Evolutionary conservation across 768 basidiomycete genomes (phyloP), one percentile per base, ranked within the genome.

Genomic region (Postia placenta): DNA sequence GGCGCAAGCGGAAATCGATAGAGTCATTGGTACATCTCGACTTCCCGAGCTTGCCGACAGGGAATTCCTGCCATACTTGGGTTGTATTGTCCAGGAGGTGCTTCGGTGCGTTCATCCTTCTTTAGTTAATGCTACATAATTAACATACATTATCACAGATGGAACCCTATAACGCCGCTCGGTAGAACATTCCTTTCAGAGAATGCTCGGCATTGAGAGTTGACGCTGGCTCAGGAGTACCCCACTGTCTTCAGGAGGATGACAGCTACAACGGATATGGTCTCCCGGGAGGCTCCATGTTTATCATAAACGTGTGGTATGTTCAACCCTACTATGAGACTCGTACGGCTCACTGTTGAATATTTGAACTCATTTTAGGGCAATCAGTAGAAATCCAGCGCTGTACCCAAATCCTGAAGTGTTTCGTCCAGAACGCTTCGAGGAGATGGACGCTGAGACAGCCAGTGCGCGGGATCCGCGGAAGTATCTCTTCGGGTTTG

Each of bases 31-130:
- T n/a, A n/a, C n/a, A n/a, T n/a, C n/a, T n/a, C n/a, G n/a, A n/a
- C n/a, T n/a, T n/a, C n/a, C n/a, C n/a, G n/a, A n/a, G n/a, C n/a
- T n/a, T n/a, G n/a, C n/a, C n/a, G n/a, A n/a, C n/a, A n/a, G n/a
- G n/a, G n/a, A n/a, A n/a, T n/a, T n/a, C n/a, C n/a, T n/a, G n/a
- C n/a, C n/a, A n/a, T n/a, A n/a, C n/a, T n/a, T n/a, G n/a, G 66
- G 68, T 22, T 67, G 69, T 1, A 36, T 74, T 15, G 60, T 59
- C n/a, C 60, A 66, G 26, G 72, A 73, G 48, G 62, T 69, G 20
- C 36, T 35, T 11, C 28, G 49, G 49, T 50, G 39, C 48, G 15
- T 6, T 39, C 56, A n/a, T 39, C 48, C 1, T 15, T 45, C 23
- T 35, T 14, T 22, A 45, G 17, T 35, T 9, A 6, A 44, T 55